phyloP scores from a whole-genome alignment of 805 yeast genomes.

The Saturnispora kantuleensis region DNA sequence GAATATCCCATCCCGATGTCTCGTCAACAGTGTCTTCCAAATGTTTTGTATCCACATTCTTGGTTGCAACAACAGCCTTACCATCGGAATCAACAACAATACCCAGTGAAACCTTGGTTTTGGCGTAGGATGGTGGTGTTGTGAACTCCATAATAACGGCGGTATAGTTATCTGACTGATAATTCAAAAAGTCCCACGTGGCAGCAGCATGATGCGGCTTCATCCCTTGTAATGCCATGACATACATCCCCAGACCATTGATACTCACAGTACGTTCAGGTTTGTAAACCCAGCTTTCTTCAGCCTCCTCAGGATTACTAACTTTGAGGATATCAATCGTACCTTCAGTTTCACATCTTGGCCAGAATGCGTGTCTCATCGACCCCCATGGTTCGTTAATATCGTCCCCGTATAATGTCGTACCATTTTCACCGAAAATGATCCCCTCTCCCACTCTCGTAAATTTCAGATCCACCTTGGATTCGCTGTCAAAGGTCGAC shows the following conservation, averaged over 20 bases:
- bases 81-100: constrained; percentile 57
- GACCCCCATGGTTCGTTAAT: constrained; percentile 86
- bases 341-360: constrained; percentile 70
- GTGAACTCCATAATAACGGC: constrained; percentile 92
- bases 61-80: constrained; percentile 50
- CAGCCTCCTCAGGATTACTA: constrained; percentile 10
- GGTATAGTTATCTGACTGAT: constrained; percentile 64
- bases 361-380: constrained; percentile 97
- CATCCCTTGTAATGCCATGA: constrained; percentile 97
- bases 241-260: constrained; percentile 63
- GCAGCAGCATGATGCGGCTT: constrained; percentile 99
- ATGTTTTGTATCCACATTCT: constrained; percentile 57
- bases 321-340: constrained; percentile 31
- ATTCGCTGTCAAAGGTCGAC: constrained; percentile 58
- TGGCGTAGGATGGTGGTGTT: constrained; percentile 84
- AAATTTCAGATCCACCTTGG: constrained; percentile 60
- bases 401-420: constrained; percentile 80
- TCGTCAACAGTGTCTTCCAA: constrained; percentile 48
- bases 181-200: constrained; percentile 87
- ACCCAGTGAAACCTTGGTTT: constrained; percentile 71
- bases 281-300: constrained; percentile 9
- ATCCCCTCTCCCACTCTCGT: constrained; percentile 64
- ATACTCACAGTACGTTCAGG: constrained; percentile 17
- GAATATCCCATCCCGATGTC: constrained; percentile 89
- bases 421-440: constrained; percentile 83